A percentile compares a stretch with the other conserved stretches of the same genome.
phyloP scores from a whole-genome alignment of 1,284 basidiomycete genomes.

The Puccinia hordei region DNA sequence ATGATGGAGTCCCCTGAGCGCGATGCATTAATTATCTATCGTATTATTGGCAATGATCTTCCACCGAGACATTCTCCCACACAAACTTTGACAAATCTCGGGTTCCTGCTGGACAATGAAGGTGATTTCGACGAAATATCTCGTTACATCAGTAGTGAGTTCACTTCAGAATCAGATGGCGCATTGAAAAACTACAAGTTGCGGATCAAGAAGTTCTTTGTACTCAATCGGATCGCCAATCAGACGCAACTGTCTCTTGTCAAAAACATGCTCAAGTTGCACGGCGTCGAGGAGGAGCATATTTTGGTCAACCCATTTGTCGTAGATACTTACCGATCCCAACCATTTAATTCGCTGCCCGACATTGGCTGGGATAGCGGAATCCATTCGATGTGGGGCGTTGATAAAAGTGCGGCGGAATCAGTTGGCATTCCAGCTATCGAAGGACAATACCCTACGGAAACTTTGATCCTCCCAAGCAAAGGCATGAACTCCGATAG shows the following conservation, averaged over 20 bases:
- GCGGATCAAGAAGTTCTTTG: constrained; percentile 58
- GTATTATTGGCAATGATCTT: constrained; percentile 59
- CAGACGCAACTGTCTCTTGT: constrained; percentile 55
- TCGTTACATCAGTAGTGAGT: constrained; percentile 53
- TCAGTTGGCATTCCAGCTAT: constrained; percentile 47
- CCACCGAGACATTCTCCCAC: constrained; percentile 57
- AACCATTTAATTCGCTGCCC: constrained; percentile 6
- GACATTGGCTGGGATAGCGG: constrained; percentile 17
- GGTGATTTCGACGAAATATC: constrained; percentile 54
- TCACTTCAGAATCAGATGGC: constrained; percentile 48
- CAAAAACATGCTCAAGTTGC: constrained; percentile 54
- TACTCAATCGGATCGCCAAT: constrained; percentile 57
- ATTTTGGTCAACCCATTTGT: constrained; percentile 57
- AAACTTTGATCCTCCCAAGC: background rate
- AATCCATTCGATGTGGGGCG: constrained; percentile 44
- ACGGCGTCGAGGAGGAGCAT: constrained; percentile 54
- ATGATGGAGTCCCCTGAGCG: constrained; percentile 53
- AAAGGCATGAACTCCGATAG: constrained; percentile 24
- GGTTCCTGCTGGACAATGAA: constrained; percentile 58
- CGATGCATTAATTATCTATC: constrained; percentile 57
- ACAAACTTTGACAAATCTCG: constrained; percentile 58
- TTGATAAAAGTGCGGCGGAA: constrained; percentile 26
- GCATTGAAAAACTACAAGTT: background rate
- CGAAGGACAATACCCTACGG: background rate
- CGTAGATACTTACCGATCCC: constrained; percentile 55